These are phyloP conservation scores for Blepharisma undulans DNA, from an alignment of 169 alveolate genomes.

Conservation along the genomic window DNA sequence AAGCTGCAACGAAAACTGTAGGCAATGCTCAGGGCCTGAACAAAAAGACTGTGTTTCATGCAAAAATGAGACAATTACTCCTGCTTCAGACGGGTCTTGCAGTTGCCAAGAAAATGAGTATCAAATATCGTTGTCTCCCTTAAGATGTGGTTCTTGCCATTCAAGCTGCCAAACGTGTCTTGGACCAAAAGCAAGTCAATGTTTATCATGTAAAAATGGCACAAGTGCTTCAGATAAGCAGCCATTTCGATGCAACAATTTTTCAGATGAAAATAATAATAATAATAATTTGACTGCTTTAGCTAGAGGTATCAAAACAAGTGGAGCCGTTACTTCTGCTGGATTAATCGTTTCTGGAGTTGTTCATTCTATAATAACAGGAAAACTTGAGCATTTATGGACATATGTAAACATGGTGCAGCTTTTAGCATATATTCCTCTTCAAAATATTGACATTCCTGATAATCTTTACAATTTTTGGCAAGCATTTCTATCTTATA, in stretches of 20 bases:
- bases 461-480: neutral
- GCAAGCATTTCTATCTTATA: neutral
- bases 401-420: neutral
- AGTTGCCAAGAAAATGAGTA: no score
- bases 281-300: neutral
- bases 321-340: neutral
- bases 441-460: neutral
- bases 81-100: no score
- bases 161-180: neutral
- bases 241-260: neutral
- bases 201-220: neutral
- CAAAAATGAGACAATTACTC: no score
- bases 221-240: neutral
- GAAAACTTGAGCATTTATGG: neutral
- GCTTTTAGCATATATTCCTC: neutral
- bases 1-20: no score
- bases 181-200: neutral
- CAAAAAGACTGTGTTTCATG: no score
- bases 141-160: no score
- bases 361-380: neutral
- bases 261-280: no score
- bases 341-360: no score
- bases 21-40: no score
- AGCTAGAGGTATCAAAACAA: neutral
- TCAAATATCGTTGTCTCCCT: no score